Evolutionary conservation across 1,284 basidiomycete species (phyloP).

Genomic region (Singerocomus inundabilis): DNA sequence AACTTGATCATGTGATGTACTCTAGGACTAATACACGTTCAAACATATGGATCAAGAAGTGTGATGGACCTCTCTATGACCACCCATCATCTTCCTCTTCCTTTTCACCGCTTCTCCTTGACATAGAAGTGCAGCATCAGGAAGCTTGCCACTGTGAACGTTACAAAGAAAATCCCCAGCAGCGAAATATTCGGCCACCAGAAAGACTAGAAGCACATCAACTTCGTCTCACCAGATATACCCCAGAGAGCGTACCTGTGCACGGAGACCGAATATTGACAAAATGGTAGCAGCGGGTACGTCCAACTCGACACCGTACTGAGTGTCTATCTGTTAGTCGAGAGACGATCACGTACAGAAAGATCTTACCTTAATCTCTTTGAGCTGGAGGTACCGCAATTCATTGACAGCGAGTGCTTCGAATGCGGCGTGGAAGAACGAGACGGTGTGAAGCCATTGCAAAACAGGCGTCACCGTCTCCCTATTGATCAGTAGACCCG

Average conservation of each 20-base stretch:
- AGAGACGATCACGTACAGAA: not conserved
- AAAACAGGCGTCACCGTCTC: constrained; percentile 74
- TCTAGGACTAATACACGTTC: constrained; percentile 1
- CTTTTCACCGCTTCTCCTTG: constrained; percentile 76
- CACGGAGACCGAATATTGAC: constrained; percentile 84
- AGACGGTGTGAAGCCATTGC: constrained; percentile 86
- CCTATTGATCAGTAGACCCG: constrained; percentile 92
- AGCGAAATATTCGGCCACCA: constrained; percentile 93
- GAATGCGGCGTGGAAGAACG: constrained; percentile 99
- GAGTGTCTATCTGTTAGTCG: constrained; percentile 14
- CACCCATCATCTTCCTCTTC: constrained; percentile 1
- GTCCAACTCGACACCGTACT: constrained; percentile 93
- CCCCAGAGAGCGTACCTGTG: constrained; percentile 51
- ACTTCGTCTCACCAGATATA: not conserved
- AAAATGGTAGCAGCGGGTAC: constrained; percentile 92
- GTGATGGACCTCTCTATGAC: constrained; percentile 13
- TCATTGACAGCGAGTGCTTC: constrained; percentile 97
- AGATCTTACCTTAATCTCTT: constrained; percentile 77
- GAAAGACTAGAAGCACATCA: constrained; percentile 63
- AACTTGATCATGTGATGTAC: not conserved
- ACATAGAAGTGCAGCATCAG: constrained; percentile 84
- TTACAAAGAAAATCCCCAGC: constrained; percentile 79
- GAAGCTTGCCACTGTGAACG: constrained; percentile 75
- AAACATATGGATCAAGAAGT: not conserved
- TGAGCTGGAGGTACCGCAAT: constrained; percentile 88